Evolutionary conservation across 768 basidiomycete species (phyloP).

Genomic region (Lepiota venenata): DNA sequence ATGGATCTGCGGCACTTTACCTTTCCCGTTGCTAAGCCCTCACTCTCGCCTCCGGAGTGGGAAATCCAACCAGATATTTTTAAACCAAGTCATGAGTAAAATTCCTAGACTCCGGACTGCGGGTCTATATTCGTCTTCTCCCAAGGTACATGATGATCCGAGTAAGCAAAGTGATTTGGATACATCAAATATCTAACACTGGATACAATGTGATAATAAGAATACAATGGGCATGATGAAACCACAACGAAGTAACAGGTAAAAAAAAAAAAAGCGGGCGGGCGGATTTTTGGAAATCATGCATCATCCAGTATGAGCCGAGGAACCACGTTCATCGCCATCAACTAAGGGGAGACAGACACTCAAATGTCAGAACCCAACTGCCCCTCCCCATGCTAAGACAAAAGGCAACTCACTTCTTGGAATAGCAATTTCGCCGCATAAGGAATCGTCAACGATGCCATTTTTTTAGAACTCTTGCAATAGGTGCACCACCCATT

Average conservation of each 20-base stretch:
- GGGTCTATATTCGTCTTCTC: not conserved
- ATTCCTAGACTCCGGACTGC: too few species aligned
- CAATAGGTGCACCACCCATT: constrained; percentile 98
- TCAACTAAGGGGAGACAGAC: constrained; percentile 48
- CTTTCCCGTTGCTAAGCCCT: not conserved
- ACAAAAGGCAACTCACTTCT: constrained; percentile 50
- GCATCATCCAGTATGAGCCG: constrained; percentile 86
- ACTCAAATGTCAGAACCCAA: not conserved
- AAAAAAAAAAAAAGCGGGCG: too few species aligned
- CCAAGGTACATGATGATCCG: not conserved
- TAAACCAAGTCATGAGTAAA: not conserved
- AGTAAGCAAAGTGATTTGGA: not conserved
- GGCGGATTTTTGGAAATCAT: constrained; percentile 18
- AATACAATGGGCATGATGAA: not conserved
- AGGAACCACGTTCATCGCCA: constrained; percentile 97
- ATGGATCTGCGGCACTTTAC: constrained; percentile 1
- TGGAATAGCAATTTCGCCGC: constrained; percentile 93
- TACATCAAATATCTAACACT: not conserved
- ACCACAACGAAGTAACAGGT: not conserved
- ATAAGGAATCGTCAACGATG: constrained; percentile 93
- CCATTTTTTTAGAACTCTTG: constrained; percentile 96
- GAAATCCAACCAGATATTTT: constrained; percentile 2
- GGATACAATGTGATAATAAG: not conserved
- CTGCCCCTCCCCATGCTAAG: not conserved
- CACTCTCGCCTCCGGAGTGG: not conserved